Base-by-base conservation (phyloP, 805 yeast species). In the Kurtzmaniella cleridarum region DNA sequence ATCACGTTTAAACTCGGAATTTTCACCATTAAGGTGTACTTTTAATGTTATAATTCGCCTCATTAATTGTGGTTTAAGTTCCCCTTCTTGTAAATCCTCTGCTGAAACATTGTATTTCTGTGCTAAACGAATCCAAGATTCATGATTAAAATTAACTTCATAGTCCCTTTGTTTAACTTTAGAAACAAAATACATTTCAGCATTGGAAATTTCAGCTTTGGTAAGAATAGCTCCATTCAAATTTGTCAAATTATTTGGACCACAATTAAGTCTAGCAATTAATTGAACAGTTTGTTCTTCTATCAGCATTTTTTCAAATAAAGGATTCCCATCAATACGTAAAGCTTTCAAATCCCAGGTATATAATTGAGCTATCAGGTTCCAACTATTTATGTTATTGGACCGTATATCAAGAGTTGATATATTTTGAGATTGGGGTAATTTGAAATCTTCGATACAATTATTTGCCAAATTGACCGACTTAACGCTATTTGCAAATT, bases 111-210 rank as follows among this genome's bases (percentile, higher is more conserved):
- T 58, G 50, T 79, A 64, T 39, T 60, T 62, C 2, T 42, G 30
- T 8, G 61, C 50, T n/a, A 78, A 64, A 18, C 55, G 27, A 2
- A 36, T 32, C 83, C 84, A 81, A 23, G 74, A 52, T 14, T 27
- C n/a, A 3, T 47, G 20, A 17, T 40, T 40, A 27, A 33, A 27
- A 30, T 59, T 47, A 31, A 48, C 48, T 1, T 32, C 16, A 29
- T 53, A 47, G 5, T 57, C 53, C 1, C 57, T 57, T 13, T 42
- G 42, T n/a, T 49, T 52, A 0, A 84, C 75, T 43, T 69, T 69
- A 4, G 79, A 67, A 23, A 84, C 62, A 43, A 84, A 79, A 51
- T 74, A 86, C 3, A 84, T 53, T 54, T 88, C 95, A 1, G 85
- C 82, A 46, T 81, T 84, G 5, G 42, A 46, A 13, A 88, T 65